phyloP scores from a whole-genome alignment of 805 yeast species.

The Pichia eremophila region DNA sequence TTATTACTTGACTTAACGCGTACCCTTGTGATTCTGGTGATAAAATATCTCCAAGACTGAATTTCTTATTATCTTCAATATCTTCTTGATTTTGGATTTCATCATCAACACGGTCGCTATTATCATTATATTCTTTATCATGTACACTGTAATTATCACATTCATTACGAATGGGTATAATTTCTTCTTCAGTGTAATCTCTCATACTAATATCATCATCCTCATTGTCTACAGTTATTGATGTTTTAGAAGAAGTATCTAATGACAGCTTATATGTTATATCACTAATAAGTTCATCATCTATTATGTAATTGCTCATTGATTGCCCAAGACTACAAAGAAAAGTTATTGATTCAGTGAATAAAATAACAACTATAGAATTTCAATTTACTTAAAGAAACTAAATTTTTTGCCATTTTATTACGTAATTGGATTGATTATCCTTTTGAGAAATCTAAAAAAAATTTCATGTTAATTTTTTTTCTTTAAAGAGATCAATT shows the following conservation, averaged over 20 bases:
- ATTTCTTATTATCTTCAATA: not conserved
- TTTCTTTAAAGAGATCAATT: too few species aligned
- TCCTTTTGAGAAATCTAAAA: not conserved
- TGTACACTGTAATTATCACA: too few species aligned
- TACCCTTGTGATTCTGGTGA: slow-evolving; percentile 11
- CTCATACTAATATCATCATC: slow-evolving; percentile 13
- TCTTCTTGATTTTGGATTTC: not conserved
- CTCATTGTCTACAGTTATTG: too few species aligned
- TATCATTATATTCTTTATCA: too few species aligned
- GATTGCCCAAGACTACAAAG: too few species aligned
- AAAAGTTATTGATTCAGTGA: too few species aligned
- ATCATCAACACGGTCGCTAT: not conserved
- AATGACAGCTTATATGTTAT: not conserved
- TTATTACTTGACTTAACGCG: not conserved
- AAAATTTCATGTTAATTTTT: not conserved
- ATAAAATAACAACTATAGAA: too few species aligned
- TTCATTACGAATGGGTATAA: too few species aligned
- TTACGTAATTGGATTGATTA: not conserved
- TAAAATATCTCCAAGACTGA: not conserved
- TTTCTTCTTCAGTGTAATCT: slow-evolving; percentile 4
- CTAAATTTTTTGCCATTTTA: too few species aligned
- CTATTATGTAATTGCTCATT: not conserved
- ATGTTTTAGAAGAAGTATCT: not conserved
- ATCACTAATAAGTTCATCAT: not conserved
- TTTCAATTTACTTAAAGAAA: too few species aligned